phyloP scores from a whole-genome alignment of 495 filamentous ascomycete species.

The Tuber magnatum region DNA sequence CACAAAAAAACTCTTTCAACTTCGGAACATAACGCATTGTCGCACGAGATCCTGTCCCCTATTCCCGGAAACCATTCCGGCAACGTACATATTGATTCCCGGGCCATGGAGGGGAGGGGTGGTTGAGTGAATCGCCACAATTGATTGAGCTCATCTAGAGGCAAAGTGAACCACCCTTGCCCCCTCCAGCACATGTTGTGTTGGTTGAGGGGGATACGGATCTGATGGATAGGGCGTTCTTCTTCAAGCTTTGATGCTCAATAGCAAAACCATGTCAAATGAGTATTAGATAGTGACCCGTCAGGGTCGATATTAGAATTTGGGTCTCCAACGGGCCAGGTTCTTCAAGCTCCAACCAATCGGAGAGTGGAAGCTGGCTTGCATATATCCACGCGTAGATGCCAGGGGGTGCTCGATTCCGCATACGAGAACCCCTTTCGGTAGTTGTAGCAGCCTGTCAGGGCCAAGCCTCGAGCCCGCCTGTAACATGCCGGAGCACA shows the following conservation, averaged over 20 bases:
- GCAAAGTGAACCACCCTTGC: neutral
- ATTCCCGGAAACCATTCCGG: neutral
- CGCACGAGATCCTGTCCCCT: neutral
- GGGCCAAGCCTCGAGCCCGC: neutral
- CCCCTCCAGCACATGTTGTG: neutral
- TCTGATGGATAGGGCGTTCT: neutral
- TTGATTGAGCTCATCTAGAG: neutral
- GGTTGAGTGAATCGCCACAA: neutral
- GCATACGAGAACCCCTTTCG: neutral
- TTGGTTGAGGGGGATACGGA: neutral
- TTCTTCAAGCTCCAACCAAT: neutral
- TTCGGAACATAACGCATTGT: neutral
- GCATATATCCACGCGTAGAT: neutral
- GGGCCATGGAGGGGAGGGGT: neutral
- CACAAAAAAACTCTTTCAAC: neutral
- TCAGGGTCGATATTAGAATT: neutral
- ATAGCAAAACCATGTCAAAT: neutral
- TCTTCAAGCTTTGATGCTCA: neutral
- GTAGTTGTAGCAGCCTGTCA: neutral
- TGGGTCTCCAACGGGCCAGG: neutral
- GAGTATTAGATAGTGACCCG: neutral
- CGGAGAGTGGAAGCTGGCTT: neutral
- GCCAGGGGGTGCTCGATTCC: neutral
- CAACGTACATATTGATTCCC: neutral
- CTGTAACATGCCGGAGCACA: neutral